These are phyloP conservation scores for Gastrolobium bilobum DNA, from an alignment of 306 rosid genomes.

Conservation along the genomic window DNA sequence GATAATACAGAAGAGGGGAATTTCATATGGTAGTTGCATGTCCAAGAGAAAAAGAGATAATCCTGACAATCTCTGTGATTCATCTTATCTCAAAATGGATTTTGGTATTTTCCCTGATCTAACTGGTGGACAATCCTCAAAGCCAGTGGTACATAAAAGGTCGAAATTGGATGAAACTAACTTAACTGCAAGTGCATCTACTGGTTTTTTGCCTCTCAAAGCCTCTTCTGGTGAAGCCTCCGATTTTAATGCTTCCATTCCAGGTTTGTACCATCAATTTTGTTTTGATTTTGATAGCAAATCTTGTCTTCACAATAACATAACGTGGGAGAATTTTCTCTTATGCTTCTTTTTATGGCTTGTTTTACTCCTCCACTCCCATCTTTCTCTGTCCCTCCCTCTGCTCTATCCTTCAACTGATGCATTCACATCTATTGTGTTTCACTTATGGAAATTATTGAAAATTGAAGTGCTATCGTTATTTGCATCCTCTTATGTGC, in stretches of 20 bases:
- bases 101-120: slow-evolving; percentile 20
- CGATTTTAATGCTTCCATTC: slow-evolving; percentile 45
- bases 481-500: slow-evolving; percentile 6
- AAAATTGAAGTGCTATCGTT: slow-evolving; percentile 10
- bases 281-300: not conserved
- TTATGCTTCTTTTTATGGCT: not conserved
- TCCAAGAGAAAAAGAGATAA: slow-evolving; percentile 74
- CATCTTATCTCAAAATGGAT: slow-evolving; percentile 40
- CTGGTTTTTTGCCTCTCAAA: slow-evolving; percentile 28
- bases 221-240: slow-evolving; percentile 47
- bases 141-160: slow-evolving; percentile 44
- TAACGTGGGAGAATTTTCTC: not conserved
- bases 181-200: slow-evolving; percentile 31
- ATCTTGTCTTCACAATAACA: not conserved
- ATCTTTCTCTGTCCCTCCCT: not conserved
- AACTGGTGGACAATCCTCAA: slow-evolving; percentile 43
- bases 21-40: slow-evolving; percentile 54
- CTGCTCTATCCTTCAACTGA: not conserved
- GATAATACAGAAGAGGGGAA: slow-evolving; percentile 68
- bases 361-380: not conserved
- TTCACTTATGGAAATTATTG: not conserved
- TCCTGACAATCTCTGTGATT: slow-evolving; percentile 39
- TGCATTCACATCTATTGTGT: not conserved
- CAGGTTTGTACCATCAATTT: slow-evolving; percentile 64
- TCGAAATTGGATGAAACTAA: slow-evolving; percentile 47